Conservation (phyloP, 192 early-diverging fungal genomes). For the Entrophospora sp. region DNA sequence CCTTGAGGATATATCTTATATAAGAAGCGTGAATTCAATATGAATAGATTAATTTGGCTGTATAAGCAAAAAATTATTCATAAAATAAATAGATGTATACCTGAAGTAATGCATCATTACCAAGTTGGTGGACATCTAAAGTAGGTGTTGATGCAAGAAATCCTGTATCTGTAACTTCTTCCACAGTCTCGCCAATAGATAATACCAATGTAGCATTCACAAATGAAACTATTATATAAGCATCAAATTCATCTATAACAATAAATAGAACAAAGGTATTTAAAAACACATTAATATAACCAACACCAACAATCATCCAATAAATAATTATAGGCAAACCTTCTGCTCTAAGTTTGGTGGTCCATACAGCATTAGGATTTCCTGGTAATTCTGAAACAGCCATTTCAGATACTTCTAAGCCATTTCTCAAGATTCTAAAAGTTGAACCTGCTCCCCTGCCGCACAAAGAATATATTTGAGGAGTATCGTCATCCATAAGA, state of each 20-base stretch:
- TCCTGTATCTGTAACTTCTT: constrained; percentile 88
- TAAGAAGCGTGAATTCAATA: too few relatives aligned
- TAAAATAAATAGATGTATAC: constrained; percentile 24
- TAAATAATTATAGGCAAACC: neutral
- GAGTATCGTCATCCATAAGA: constrained; percentile 81
- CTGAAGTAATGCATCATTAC: constrained; percentile 83
- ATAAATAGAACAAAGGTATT: too few relatives aligned
- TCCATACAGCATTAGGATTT: constrained; percentile 90
- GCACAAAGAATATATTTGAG: constrained; percentile 87
- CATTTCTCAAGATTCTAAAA: constrained; percentile 86
- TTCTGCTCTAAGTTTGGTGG: constrained; percentile 39
- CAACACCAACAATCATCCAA: neutral
- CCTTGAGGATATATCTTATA: constrained; percentile 64
- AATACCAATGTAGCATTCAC: constrained; percentile 87
- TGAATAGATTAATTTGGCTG: too few relatives aligned
- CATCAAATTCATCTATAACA: constrained; percentile 51
- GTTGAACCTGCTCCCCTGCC: constrained; percentile 73
- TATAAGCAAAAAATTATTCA: neutral
- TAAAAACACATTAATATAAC: too few relatives aligned
- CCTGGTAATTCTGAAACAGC: constrained; percentile 90
- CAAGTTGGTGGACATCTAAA: constrained; percentile 72
- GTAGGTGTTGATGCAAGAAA: constrained; percentile 79
- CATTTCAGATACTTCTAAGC: constrained; percentile 85
- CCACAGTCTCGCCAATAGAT: constrained; percentile 84
- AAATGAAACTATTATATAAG: constrained; percentile 90